A percentile compares a stretch with the other conserved stretches of the same genome.
Conservation (phyloP, 176 grass and related monocot genomes). For the Aegilops speltoides region DNA sequence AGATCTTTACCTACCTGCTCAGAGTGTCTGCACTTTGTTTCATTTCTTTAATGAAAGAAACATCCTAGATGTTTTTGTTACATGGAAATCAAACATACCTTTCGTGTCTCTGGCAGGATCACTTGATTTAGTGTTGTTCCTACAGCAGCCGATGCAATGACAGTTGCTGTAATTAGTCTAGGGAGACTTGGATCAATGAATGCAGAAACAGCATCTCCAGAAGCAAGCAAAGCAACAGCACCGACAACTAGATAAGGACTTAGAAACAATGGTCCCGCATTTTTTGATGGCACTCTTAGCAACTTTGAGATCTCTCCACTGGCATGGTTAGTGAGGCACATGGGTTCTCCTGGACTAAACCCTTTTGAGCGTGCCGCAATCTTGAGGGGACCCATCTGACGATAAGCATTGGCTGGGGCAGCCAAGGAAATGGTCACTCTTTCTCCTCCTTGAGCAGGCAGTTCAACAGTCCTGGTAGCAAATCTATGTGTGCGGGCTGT, state of each 20-base stretch:
- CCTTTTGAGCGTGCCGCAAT: conserved; percentile 56
- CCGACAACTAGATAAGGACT: conserved; percentile 64
- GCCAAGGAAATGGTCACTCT: conserved; percentile 89
- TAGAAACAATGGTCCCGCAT: conserved; percentile 46
- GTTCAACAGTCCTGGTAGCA: conserved; percentile 65
- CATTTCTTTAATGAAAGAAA: conserved; percentile 10
- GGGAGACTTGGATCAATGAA: conserved; percentile 80
- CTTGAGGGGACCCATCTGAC: conserved; percentile 68
- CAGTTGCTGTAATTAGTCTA: conserved; percentile 76
- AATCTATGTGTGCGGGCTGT: conserved; percentile 82
- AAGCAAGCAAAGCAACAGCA: conserved; percentile 73
- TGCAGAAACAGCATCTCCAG: conserved; percentile 68
- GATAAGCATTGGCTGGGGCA: conserved; percentile 66
- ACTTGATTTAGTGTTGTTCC: conserved; percentile 68
- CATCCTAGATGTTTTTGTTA: not conserved
- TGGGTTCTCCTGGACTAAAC: conserved; percentile 72
- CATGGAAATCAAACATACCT: conserved; percentile 41
- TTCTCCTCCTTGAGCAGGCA: conserved; percentile 95
- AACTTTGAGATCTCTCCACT: conserved; percentile 73
- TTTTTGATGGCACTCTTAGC: conserved; percentile 70
- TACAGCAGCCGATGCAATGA: conserved; percentile 57
- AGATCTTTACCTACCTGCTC: not conserved
- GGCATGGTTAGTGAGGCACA: conserved; percentile 85
- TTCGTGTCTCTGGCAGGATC: conserved; percentile 67
- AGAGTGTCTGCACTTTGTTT: not conserved